phyloP scores from a whole-genome alignment of 371 early-diverging fungal genomes.

The Mucor racemosus region DNA sequence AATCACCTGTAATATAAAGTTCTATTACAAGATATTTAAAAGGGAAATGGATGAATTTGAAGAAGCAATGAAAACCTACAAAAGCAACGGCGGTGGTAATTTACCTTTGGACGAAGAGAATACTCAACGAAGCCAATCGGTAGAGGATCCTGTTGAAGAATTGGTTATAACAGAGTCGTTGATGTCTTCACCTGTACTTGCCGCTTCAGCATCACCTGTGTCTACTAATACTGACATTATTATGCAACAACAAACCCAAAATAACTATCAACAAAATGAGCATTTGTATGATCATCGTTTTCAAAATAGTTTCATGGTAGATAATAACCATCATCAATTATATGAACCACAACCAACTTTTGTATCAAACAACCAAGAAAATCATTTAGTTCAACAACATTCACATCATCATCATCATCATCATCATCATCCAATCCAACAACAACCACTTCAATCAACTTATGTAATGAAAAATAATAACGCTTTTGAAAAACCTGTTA shows the following conservation, averaged over 20 bases:
- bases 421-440: not conserved
- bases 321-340: not conserved
- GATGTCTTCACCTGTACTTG: constrained; percentile 8
- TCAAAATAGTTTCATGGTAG: not conserved
- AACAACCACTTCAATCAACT: not conserved
- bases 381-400: not conserved
- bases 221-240: not conserved
- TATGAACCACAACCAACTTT: not conserved
- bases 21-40: constrained; percentile 56
- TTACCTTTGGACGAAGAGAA: not conserved
- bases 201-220: not conserved
- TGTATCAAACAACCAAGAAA: not conserved
- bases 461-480: not conserved
- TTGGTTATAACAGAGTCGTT: constrained; percentile 4
- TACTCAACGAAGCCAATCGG: not conserved
- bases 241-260: not conserved
- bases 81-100: not conserved
- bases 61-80: constrained; percentile 56
- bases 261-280: not conserved
- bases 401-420: not conserved
- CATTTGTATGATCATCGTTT: not conserved
- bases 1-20: constrained; percentile 19
- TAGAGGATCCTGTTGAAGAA: not conserved
- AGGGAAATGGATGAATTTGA: constrained; percentile 57
- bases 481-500: not conserved